A percentile compares a stretch with the other conserved stretches of the same genome.
Evolutionary conservation across 2,329 filamentous ascomycete species (phyloP).

Genomic region (Pseudogymnoascus sp.): DNA sequence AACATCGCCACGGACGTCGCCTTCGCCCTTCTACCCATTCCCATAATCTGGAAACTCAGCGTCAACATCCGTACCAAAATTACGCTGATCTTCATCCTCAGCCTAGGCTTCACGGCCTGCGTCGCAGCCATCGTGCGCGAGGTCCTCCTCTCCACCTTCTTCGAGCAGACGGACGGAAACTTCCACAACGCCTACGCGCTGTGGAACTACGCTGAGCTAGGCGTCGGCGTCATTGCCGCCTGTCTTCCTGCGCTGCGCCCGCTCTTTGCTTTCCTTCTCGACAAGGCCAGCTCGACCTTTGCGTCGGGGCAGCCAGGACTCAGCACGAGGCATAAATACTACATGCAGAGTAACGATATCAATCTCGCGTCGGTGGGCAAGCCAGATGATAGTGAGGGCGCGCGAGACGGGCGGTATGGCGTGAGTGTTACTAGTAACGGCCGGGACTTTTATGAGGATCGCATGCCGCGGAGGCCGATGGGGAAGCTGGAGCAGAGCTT

Average conservation of each 20-base stretch:
- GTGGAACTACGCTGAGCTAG: conserved; percentile 38
- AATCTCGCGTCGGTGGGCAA: conserved; percentile 15
- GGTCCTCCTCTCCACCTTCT: conserved; percentile 29
- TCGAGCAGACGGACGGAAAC: conserved; percentile 29
- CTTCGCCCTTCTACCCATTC: conserved; percentile 35
- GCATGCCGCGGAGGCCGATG: conserved; percentile 13
- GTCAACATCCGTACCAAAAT: conserved; percentile 35
- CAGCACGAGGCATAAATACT: conserved; percentile 17
- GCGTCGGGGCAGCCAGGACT: not conserved
- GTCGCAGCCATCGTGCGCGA: conserved; percentile 36
- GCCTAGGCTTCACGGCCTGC: conserved; percentile 28
- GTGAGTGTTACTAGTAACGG: conserved; percentile 15
- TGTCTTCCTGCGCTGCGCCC: conserved; percentile 36
- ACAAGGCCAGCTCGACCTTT: conserved; percentile 15
- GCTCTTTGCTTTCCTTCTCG: conserved; percentile 29
- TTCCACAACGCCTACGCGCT: conserved; percentile 31
- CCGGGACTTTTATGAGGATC: conserved; percentile 8
- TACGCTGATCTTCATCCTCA: conserved; percentile 24
- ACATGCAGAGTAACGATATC: conserved; percentile 19
- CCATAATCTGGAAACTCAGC: conserved; percentile 35
- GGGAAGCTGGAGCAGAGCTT: conserved; percentile 12
- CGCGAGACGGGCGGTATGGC: conserved; percentile 13
- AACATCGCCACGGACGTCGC: conserved; percentile 22
- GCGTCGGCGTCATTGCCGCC: conserved; percentile 36
- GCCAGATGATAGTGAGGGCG: not conserved